Percentiles rank a stretch among this genome's conserved stretches.
Evolutionary conservation across 2,329 filamentous ascomycete genomes (phyloP).

Genomic region (Neopestalotiopsis clavispora): DNA sequence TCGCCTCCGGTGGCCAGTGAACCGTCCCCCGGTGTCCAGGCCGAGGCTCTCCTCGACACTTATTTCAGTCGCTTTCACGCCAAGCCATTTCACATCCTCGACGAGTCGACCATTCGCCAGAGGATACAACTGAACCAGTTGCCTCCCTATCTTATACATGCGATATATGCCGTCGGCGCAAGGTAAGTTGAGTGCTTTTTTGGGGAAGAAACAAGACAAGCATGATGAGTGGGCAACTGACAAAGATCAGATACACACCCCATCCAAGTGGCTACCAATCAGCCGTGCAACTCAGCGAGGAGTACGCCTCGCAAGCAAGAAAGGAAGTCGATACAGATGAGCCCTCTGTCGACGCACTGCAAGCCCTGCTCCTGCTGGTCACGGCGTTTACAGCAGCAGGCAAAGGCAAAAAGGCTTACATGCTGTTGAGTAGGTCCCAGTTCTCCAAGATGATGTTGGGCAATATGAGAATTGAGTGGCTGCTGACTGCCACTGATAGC

Average conservation of each 20-base stretch:
- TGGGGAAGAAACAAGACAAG: constrained; percentile 4
- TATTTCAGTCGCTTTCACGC: constrained; percentile 82
- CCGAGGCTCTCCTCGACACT: constrained; percentile 72
- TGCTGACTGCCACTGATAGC: constrained; percentile 48
- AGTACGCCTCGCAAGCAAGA: constrained; percentile 74
- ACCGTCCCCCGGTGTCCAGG: constrained; percentile 52
- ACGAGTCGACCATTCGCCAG: constrained; percentile 77
- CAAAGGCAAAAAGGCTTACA: constrained; percentile 83
- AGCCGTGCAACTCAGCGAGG: constrained; percentile 71
- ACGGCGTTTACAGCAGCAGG: constrained; percentile 79
- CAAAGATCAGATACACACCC: constrained; percentile 65
- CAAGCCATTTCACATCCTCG: constrained; percentile 81
- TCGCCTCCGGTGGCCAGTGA: constrained; percentile 50
- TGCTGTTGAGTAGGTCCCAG: constrained; percentile 71
- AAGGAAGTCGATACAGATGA: constrained; percentile 78
- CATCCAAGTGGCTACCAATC: constrained; percentile 71
- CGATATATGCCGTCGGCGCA: constrained; percentile 66
- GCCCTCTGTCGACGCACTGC: constrained; percentile 77
- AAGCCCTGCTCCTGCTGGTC: constrained; percentile 76
- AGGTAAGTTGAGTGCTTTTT: constrained; percentile 49
- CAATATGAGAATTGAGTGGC: neutral
- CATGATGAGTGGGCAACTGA: constrained; percentile 25
- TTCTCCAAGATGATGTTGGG: neutral
- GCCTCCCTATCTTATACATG: constrained; percentile 56
- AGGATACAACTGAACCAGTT: constrained; percentile 72